Conservation (phyloP, 345 rosid species). For the Acer campestre region DNA sequence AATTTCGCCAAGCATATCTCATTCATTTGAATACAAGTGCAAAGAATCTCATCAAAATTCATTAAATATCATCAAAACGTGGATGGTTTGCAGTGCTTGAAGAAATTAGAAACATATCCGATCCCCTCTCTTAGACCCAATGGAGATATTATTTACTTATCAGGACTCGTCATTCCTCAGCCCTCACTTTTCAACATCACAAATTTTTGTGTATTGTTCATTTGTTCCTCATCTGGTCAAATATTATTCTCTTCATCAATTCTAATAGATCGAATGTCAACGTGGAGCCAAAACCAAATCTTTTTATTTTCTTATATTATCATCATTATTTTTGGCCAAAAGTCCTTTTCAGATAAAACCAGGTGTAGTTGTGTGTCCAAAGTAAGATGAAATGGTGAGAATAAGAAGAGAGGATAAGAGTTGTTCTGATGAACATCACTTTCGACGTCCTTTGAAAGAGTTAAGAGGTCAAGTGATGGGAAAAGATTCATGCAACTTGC, state of each 20-base stretch:
- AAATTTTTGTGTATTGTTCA: background rate
- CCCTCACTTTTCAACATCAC: background rate
- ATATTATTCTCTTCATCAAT: background rate
- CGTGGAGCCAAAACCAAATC: background rate
- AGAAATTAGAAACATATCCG: too few relatives aligned
- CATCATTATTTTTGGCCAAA: too few relatives aligned
- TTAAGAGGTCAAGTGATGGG: constrained; percentile 9
- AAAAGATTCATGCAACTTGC: constrained; percentile 29
- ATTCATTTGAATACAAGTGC: too few relatives aligned
- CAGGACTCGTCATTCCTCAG: too few relatives aligned
- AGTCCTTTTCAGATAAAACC: background rate
- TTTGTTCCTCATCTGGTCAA: background rate
- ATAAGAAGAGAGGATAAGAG: constrained; percentile 2
- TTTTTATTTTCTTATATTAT: too few relatives aligned
- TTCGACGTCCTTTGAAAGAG: background rate
- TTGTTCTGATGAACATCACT: background rate
- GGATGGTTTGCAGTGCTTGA: too few relatives aligned
- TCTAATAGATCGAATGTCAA: background rate
- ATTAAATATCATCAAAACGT: too few relatives aligned
- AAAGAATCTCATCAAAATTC: too few relatives aligned
- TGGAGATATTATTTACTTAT: too few relatives aligned
- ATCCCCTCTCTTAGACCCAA: too few relatives aligned
- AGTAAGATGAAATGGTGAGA: background rate
- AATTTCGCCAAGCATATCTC: too few relatives aligned
- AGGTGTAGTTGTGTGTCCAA: background rate